Base-by-base conservation (phyloP, 257 asterid genomes). In the Scutellaria galericulata region DNA sequence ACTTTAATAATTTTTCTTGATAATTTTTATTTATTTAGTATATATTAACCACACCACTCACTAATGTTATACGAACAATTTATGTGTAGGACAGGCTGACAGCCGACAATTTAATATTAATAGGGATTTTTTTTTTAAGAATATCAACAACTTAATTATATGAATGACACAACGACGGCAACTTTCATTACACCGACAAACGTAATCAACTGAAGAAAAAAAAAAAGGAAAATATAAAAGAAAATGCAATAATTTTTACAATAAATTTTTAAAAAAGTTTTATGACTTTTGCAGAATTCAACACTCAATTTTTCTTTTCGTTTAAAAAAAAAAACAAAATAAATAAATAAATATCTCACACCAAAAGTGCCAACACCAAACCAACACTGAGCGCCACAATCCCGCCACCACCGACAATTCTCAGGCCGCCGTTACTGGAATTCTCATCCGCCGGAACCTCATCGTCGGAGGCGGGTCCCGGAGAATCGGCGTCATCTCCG, bases 401-500 rank as follows among this genome's bases (percentile, higher is more conserved):
- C 9, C 77, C 59, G 22, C 74, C 80, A 48, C 84, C 81, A 6
- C 62, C 18, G n/a, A 46, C 31, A 57, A 31, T 18, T 66, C 75
- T 70, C 18, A 66, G 27, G 9, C 78, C 83, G 44, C 9, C 75
- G 44, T 70, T 75, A 54, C 41, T 76, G 6, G 84, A 75, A 10
- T 79, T 72, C 51, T 72, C 86, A 44, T 84, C 91, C 48, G 84
- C 92, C 77, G 82, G 81, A 31, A 67, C 60, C 3, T 63, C 88
- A 5, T 76, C 88, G 7, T 70, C 83, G 1, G 20, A 70, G 13
- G 78, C 78, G 6, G 87, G 84, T 1, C 59, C 86, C 39, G 90
- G 86, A 0, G 83, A 80, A 6, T 72, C 84, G 10, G 86, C 86
- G 3, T 70, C 67, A 0, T 45, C 81, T 1, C 56, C 18, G 13